phyloP scores from a whole-genome alignment of 2,329 filamentous ascomycete genomes.

The Fusarium equiseti region DNA sequence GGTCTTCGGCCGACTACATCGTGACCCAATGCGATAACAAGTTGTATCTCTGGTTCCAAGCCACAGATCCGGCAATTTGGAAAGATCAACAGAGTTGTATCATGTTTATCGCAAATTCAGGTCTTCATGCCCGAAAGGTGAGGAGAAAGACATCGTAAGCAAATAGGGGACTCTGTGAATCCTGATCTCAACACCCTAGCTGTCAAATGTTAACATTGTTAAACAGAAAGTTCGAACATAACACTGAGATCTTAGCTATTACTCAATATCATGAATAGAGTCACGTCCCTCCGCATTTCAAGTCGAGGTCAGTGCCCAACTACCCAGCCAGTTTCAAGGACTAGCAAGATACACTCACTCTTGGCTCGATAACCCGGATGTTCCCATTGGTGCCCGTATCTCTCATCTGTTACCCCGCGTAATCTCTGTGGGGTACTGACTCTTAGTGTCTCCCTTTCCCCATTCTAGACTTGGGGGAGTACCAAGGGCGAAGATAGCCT shows the following conservation, averaged over 20 bases:
- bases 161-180: background rate
- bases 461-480: background rate
- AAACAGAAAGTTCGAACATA: background rate
- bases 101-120: background rate
- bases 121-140: too few relatives aligned
- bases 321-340: background rate
- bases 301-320: background rate
- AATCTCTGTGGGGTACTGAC: background rate
- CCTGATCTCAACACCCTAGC: background rate
- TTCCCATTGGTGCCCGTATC: constrained; percentile 10
- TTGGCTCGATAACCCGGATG: background rate
- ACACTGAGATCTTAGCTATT: background rate
- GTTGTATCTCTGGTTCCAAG: background rate
- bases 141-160: background rate
- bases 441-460: background rate
- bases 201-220: rapidly evolving
- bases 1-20: background rate
- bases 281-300: background rate
- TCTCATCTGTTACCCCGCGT: background rate
- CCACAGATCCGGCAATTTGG: background rate
- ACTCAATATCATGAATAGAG: background rate
- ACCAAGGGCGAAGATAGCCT: background rate
- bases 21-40: background rate
- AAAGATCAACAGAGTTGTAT: background rate
- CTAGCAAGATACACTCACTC: background rate